phyloP scores from a whole-genome alignment of 73 alveolate genomes.

The Paramecium primaurelia region DNA sequence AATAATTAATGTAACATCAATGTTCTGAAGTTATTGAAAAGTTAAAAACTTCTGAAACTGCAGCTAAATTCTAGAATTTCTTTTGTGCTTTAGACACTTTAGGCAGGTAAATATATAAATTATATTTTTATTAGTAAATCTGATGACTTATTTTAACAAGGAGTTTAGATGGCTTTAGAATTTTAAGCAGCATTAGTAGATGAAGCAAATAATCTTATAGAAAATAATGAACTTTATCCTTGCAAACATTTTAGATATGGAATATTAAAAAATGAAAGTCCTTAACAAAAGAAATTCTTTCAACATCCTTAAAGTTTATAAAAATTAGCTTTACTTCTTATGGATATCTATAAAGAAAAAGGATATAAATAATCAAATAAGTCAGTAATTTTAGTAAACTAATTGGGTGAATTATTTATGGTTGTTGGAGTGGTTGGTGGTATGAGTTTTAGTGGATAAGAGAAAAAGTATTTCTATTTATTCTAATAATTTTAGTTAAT shows the following conservation, averaged over 20 bases:
- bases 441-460: conserved; percentile 2
- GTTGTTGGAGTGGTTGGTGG: conserved; percentile 40
- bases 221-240: conserved; percentile 31
- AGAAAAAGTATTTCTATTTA: neutral
- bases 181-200: neutral
- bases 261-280: neutral
- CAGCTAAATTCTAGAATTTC: conserved; percentile 5
- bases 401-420: conserved; percentile 8
- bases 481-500: neutral
- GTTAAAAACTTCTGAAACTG: neutral
- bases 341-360: conserved; percentile 9
- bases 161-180: conserved; percentile 14
- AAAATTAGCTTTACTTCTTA: conserved; percentile 4
- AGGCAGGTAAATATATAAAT: neutral
- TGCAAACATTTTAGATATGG: conserved; percentile 30
- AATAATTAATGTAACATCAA: neutral
- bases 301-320: neutral
- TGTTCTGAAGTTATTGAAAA: conserved; percentile 26
- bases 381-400: conserved; percentile 30
- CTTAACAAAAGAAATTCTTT: conserved; percentile 24
- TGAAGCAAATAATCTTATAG: conserved; percentile 26
- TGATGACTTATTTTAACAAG: neutral
- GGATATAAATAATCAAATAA: neutral
- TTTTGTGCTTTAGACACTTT: conserved; percentile 34
- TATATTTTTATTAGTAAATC: conserved; percentile 1